Evolutionary conservation across 2,329 filamentous ascomycete species (phyloP), one percentile per base, ranked within the genome.

Genomic region (Ceratocystis huliohia): DNA sequence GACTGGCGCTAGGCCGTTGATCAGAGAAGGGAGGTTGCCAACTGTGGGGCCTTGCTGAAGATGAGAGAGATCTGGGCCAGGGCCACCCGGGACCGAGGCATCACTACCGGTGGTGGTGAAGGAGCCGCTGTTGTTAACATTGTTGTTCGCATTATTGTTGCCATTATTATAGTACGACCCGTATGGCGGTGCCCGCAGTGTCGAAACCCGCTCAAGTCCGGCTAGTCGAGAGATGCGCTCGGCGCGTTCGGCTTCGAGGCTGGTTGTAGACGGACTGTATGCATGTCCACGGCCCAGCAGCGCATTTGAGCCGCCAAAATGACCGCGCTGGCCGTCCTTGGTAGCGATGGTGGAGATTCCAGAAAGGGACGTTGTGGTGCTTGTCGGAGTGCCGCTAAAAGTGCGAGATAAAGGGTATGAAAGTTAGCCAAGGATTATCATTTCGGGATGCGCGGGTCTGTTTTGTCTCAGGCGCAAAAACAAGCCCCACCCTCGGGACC

Each of bases 151-250:
- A 13, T 53, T 33, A 2, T 73, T 73, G 63, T 13, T 68, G 70
- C 33, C 67, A 33, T 5, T 33, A 13, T 57, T 50, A 20, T 65
- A 45, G 50, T 65, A 20, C 28, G 48, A 53, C 7, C 50, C 64
- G 10, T 41, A 53, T 25, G 76, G 72, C 8, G 77, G 75, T 37
- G 83, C 79, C 69, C 89, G 86, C 56, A 88, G 81, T n/a, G 90
- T 89, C 17, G 88, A 87, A 67, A 96, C 87, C 66, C 89, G 86
- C 75, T 96, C 91, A 46, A 96, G 84, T n/a, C 93, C 93, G 13
- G 92, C 89, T 25, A 96, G 85, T 63, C 93, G 91, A 56, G 91
- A 96, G 76, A 97, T 96, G 72, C 93, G 91, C 76, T 96, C 92
- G 69, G 91, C 91, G 71, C 92, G 90, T 76, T 96, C 92, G 69